Evolutionary conservation across 2,329 filamentous ascomycete species (phyloP).

Genomic region (Alternaria infectoria): DNA sequence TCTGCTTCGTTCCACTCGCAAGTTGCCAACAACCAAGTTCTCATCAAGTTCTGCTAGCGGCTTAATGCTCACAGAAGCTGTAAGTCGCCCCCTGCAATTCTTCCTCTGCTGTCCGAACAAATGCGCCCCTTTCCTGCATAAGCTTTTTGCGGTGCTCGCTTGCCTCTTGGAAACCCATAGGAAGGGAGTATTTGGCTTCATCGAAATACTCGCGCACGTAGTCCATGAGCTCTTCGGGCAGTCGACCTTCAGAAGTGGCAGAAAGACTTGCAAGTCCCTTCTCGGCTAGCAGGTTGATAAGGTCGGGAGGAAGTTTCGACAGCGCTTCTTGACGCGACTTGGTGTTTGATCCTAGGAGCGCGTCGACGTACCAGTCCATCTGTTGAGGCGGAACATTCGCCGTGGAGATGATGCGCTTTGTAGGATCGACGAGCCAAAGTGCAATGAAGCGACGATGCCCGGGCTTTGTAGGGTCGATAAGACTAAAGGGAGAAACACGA

Average conservation of each 20-base stretch:
- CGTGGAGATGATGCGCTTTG: slow-evolving; percentile 58
- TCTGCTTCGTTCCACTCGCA: neutral
- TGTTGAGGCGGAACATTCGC: slow-evolving; percentile 61
- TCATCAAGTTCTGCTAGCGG: neutral
- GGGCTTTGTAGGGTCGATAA: slow-evolving; percentile 57
- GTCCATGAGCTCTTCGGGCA: slow-evolving; percentile 24
- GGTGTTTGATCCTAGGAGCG: slow-evolving; percentile 9
- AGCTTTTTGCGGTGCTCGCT: slow-evolving; percentile 5
- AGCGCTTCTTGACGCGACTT: neutral
- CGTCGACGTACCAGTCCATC: slow-evolving; percentile 52
- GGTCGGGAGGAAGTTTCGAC: slow-evolving; percentile 22
- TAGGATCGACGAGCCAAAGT: slow-evolving; percentile 66
- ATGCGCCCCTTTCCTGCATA: slow-evolving; percentile 16
- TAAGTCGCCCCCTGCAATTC: slow-evolving; percentile 8
- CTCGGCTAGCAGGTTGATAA: slow-evolving; percentile 18
- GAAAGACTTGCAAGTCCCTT: neutral
- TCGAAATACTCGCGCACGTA: slow-evolving; percentile 18
- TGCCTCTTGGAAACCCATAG: slow-evolving; percentile 25
- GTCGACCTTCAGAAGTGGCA: neutral
- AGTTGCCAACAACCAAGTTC: neutral
- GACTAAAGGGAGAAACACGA: slow-evolving; percentile 51
- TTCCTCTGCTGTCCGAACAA: slow-evolving; percentile 1
- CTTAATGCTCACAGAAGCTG: slow-evolving; percentile 23
- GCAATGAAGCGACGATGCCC: slow-evolving; percentile 65
- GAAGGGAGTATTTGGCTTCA: neutral